Conservation (phyloP, 2,329 filamentous ascomycete species). For the Elsinoe fawcettii region DNA sequence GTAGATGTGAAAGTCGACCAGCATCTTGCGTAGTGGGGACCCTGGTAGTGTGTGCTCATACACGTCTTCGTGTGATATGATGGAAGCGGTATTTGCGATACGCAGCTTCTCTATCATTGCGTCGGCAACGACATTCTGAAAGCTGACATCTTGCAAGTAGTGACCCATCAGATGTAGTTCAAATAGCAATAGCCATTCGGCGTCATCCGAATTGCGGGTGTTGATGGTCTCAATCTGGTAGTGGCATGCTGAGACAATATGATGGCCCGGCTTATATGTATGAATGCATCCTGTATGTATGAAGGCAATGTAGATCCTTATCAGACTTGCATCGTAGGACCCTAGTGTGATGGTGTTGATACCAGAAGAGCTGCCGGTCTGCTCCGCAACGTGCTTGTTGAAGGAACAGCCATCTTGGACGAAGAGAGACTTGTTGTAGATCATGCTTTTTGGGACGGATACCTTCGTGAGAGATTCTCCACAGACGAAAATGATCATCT, state of each 20-base stretch:
- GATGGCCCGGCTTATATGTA: not conserved
- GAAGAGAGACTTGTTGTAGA: not conserved
- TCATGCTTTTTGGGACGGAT: not conserved
- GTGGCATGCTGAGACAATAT: too few species aligned
- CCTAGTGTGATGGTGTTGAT: not conserved
- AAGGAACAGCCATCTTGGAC: not conserved
- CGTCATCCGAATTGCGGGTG: not conserved
- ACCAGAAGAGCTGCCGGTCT: too few species aligned
- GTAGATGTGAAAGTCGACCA: constrained; percentile 17
- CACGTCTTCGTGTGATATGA: not conserved
- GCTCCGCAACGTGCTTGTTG: not conserved
- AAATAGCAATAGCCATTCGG: constrained; percentile 12
- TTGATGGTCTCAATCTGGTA: not conserved
- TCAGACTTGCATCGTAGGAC: not conserved
- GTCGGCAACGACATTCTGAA: constrained; percentile 19
- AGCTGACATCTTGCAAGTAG: constrained; percentile 15
- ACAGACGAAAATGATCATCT: not conserved
- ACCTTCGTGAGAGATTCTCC: not conserved
- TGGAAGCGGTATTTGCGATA: not conserved
- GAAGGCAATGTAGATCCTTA: not conserved
- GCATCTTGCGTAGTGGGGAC: not conserved
- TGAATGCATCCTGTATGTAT: not conserved
- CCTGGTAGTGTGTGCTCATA: not conserved
- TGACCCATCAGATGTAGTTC: constrained; percentile 19
- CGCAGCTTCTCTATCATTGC: constrained; percentile 15